These are phyloP conservation scores for Solanum chmielewskii DNA, from an alignment of 257 asterid genomes.

Conservation along the genomic window DNA sequence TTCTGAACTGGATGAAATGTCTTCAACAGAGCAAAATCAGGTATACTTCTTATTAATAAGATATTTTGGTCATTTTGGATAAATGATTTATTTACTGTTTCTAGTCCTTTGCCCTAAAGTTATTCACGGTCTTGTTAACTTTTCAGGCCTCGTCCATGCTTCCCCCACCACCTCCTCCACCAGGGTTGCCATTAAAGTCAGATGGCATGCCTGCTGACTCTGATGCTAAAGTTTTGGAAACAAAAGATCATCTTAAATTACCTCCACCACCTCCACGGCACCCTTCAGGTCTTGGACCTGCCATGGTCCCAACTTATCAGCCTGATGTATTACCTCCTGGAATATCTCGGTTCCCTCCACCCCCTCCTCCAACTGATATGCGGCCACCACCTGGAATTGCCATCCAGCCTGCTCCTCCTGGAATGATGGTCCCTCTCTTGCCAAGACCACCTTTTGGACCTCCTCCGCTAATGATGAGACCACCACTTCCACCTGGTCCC, in stretches of 20 bases:
- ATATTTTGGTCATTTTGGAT: not conserved
- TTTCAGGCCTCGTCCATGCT: conserved; percentile 39
- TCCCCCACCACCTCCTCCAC: conserved; percentile 73
- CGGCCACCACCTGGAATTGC: conserved; percentile 58
- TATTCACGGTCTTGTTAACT: not conserved
- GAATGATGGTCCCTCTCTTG: conserved; percentile 60
- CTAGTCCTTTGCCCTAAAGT: conserved; percentile 4
- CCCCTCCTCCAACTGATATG: conserved; percentile 77
- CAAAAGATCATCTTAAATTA: conserved; percentile 39
- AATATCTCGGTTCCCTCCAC: conserved; percentile 54
- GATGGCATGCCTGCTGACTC: conserved; percentile 52
- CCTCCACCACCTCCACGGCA: conserved; percentile 66
- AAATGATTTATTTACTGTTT: not conserved
- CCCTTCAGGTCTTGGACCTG: conserved; percentile 46
- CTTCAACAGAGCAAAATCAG: conserved; percentile 40
- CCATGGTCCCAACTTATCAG: conserved; percentile 40
- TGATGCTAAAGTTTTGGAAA: conserved; percentile 39
- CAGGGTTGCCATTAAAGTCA: conserved; percentile 33
- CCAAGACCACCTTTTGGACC: conserved; percentile 78
- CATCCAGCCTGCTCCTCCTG: conserved; percentile 67
- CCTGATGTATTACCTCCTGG: conserved; percentile 68
- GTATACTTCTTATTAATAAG: conserved; percentile 23
- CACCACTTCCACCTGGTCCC: conserved; percentile 98
- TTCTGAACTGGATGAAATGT: conserved; percentile 34
- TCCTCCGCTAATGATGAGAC: conserved; percentile 71